Conservation (phyloP, 441 rosid species). For the Pelargonium citronellum region DNA sequence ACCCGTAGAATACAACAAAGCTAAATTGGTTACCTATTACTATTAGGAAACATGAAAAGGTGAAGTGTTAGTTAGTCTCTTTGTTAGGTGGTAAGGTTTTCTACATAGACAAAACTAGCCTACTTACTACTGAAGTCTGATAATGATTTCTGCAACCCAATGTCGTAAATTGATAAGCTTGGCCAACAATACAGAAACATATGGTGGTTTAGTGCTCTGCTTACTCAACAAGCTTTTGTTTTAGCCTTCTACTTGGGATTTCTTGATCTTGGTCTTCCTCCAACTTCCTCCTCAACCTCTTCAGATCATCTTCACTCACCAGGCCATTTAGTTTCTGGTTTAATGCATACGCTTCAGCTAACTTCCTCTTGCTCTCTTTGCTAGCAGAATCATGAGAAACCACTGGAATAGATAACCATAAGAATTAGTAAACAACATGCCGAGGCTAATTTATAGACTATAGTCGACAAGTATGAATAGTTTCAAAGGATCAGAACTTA, state of each 20-base stretch:
- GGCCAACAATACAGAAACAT: no score
- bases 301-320: slow-evolving; percentile 52
- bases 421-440: background rate
- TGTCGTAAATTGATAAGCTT: no score
- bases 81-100: no score
- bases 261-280: slow-evolving; percentile 37
- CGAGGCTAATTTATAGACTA: background rate
- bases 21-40: no score
- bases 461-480: background rate
- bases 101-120: no score
- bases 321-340: slow-evolving; percentile 48
- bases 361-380: slow-evolving; percentile 72
- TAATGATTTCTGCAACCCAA: no score
- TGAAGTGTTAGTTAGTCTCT: no score
- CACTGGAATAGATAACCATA: slow-evolving; percentile 41
- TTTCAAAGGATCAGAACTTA: background rate
- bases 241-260: slow-evolving; percentile 30
- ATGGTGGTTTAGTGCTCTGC: no score
- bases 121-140: no score
- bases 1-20: no score
- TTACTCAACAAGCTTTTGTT: slow-evolving; percentile 10
- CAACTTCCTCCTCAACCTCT: slow-evolving; percentile 49
- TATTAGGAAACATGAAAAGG: no score
- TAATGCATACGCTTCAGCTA: slow-evolving; percentile 74
- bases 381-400: slow-evolving; percentile 77